These are phyloP conservation scores for Euphorbia tirucalli DNA, from an alignment of 345 rosid genomes.

Conservation along the genomic window DNA sequence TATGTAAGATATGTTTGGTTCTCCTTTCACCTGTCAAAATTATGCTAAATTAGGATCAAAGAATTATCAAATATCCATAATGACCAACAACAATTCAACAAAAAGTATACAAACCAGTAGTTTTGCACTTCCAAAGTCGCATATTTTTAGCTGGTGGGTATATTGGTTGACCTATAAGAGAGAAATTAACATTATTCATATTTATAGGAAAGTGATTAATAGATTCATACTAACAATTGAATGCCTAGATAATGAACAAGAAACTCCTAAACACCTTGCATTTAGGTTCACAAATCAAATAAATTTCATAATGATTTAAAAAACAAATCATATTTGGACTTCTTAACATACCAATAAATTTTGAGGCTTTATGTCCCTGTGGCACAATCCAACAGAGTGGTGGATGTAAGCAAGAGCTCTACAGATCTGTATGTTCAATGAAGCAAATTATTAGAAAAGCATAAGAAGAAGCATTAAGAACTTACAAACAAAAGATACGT, in stretches of 20 bases:
- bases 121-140: conserved; percentile 99
- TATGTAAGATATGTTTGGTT: conserved; percentile 37
- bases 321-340: neutral
- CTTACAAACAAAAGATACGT: neutral
- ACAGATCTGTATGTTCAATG: conserved; percentile 56
- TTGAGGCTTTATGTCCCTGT: conserved; percentile 98
- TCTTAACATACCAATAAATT: conserved; percentile 69
- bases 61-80: neutral
- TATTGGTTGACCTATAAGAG: conserved; percentile 82
- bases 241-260: neutral
- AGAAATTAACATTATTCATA: neutral
- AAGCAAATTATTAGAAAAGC: conserved; percentile 6
- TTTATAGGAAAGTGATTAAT: no score
- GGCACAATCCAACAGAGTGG: conserved; percentile 81
- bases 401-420: conserved; percentile 91
- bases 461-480: neutral
- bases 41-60: conserved; percentile 6
- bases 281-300: neutral
- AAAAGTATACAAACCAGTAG: conserved; percentile 63
- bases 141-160: conserved; percentile 90
- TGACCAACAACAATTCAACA: neutral
- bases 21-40: conserved; percentile 80
- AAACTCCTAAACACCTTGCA: neutral
- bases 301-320: neutral
- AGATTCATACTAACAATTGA: neutral